Conservation (phyloP, 106 monocot genomes). For the Dactylorhiza incarnata region DNA sequence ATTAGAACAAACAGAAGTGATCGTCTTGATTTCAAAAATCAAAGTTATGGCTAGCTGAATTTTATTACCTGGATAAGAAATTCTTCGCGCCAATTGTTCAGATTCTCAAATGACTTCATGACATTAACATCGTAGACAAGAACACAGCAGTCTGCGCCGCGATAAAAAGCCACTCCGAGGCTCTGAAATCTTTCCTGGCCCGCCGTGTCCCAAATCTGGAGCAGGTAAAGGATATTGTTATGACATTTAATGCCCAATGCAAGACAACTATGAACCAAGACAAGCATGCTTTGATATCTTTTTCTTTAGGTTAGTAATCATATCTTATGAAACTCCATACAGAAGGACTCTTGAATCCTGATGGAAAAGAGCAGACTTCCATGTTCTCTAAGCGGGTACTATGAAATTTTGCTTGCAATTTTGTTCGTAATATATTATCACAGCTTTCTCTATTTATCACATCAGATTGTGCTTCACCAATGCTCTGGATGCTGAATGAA, state of each 20-base stretch:
- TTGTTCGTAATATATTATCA: too few relatives aligned
- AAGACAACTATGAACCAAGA: neutral
- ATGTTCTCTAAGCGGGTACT: too few relatives aligned
- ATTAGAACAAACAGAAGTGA: neutral
- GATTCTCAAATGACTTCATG: constrained; percentile 69
- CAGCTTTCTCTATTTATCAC: too few relatives aligned
- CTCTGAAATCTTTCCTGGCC: constrained; percentile 97
- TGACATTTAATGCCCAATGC: neutral
- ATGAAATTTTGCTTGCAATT: too few relatives aligned
- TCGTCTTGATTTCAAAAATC: neutral
- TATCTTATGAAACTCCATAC: too few relatives aligned
- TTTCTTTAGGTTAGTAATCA: too few relatives aligned
- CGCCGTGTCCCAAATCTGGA: constrained; percentile 91
- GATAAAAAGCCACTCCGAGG: constrained; percentile 89
- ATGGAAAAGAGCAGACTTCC: too few relatives aligned
- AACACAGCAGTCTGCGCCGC: constrained; percentile 90
- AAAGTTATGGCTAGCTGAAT: neutral
- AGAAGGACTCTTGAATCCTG: too few relatives aligned
- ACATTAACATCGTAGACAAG: constrained; percentile 91
- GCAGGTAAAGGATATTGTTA: neutral
- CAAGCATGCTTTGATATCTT: neutral
- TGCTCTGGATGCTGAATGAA: too few relatives aligned
- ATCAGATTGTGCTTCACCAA: too few relatives aligned
- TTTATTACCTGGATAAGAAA: constrained; percentile 50
- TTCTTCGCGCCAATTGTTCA: constrained; percentile 87